A percentile compares a stretch with the other conserved stretches of the same genome.
These are phyloP conservation scores for Dictyophora rubrovolvata DNA, from an alignment of 768 basidiomycete species.

Conservation along the genomic window DNA sequence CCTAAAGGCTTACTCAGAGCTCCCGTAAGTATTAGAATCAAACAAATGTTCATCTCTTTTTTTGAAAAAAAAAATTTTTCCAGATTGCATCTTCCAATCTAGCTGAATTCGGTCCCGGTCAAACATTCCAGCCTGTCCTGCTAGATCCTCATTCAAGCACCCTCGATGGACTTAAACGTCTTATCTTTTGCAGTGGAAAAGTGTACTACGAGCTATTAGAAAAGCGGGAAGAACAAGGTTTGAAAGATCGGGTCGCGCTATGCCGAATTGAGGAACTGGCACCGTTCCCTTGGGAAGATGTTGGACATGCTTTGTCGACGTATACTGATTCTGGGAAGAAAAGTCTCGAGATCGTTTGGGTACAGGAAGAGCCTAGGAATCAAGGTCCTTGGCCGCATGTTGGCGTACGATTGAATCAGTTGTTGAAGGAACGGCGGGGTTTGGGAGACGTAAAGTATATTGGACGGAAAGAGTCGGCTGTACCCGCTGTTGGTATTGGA, in stretches of 20 bases:
- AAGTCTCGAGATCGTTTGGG: slow-evolving; percentile 44
- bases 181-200: slow-evolving; percentile 76
- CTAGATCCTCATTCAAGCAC: slow-evolving; percentile 31
- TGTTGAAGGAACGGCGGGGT: slow-evolving; percentile 32
- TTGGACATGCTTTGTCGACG: slow-evolving; percentile 34
- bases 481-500: slow-evolving; percentile 72
- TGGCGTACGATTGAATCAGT: slow-evolving; percentile 37
- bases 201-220: slow-evolving; percentile 80
- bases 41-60: neutral
- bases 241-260: slow-evolving; percentile 49
- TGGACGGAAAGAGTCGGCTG: slow-evolving; percentile 62
- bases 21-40: slow-evolving; percentile 38
- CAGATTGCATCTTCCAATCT: slow-evolving; percentile 69
- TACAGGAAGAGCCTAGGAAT: slow-evolving; percentile 85
- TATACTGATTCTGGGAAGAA: slow-evolving; percentile 25
- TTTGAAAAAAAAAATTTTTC: neutral
- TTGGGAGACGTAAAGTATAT: slow-evolving; percentile 35
- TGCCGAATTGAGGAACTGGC: slow-evolving; percentile 78
- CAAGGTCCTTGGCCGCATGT: slow-evolving; percentile 77
- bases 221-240: slow-evolving; percentile 41
- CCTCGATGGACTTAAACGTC: slow-evolving; percentile 36
- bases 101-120: slow-evolving; percentile 47
- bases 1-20: slow-evolving; percentile 78
- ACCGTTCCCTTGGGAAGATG: slow-evolving; percentile 69
- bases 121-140: slow-evolving; percentile 60